Conservation (phyloP, 352 stramenopile genomes). For the Pythium dissotocum region DNA sequence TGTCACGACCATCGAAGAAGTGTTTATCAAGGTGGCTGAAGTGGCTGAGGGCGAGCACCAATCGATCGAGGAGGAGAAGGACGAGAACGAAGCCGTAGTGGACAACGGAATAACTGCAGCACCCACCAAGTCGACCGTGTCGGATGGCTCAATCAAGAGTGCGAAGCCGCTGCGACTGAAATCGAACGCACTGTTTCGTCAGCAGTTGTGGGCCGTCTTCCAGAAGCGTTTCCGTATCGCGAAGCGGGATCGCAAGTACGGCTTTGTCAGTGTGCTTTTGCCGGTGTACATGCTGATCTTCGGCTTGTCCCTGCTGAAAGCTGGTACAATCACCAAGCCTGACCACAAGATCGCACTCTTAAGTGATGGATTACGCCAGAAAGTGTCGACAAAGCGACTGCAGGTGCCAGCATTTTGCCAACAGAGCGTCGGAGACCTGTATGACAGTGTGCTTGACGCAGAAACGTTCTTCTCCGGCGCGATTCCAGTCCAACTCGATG, state of each 20-base stretch:
- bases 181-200: not conserved
- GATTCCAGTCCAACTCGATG: not conserved
- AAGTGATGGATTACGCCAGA: constrained; percentile 4
- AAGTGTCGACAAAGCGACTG: constrained; percentile 7
- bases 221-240: constrained; percentile 64
- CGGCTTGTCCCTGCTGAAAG: constrained; percentile 51
- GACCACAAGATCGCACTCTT: constrained; percentile 45
- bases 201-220: constrained; percentile 49
- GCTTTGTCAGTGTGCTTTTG: constrained; percentile 56
- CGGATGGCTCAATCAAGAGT: not conserved
- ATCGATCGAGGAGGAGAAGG: not conserved
- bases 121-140: constrained; percentile 7
- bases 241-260: constrained; percentile 60
- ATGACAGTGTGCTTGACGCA: not conserved
- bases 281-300: constrained; percentile 57
- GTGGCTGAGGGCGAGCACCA: constrained; percentile 22
- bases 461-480: constrained; percentile 15
- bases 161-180: not conserved
- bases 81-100: not conserved
- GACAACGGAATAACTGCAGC: not conserved
- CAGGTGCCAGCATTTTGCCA: constrained; percentile 23
- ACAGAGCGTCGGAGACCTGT: constrained; percentile 15
- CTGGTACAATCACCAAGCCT: constrained; percentile 34
- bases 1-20: constrained; percentile 97
- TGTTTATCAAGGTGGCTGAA: constrained; percentile 87